Conservation (phyloP, 768 basidiomycete species). For the Naganishia antarctica region DNA sequence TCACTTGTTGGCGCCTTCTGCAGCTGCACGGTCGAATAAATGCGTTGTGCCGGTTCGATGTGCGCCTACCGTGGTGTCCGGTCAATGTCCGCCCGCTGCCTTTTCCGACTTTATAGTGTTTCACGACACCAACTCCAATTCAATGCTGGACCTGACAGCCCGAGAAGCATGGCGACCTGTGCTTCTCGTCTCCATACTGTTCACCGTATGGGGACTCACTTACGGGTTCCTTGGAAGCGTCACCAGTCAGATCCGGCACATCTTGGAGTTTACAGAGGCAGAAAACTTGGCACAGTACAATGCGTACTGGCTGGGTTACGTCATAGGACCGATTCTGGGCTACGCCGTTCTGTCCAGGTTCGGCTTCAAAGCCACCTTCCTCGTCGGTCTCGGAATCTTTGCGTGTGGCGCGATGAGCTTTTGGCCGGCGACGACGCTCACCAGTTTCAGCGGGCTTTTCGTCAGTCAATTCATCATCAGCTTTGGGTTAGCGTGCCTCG, state of each 20-base stretch:
- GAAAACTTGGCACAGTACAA: constrained; percentile 38
- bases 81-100: constrained; percentile 15
- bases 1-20: neutral
- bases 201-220: constrained; percentile 47
- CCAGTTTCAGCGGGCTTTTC: constrained; percentile 41
- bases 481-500: constrained; percentile 39
- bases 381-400: constrained; percentile 42
- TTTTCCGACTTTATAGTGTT: constrained; percentile 37
- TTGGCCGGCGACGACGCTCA: constrained; percentile 38
- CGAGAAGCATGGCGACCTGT: constrained; percentile 6
- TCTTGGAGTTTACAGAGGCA: constrained; percentile 34
- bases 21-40: neutral
- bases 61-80: neutral
- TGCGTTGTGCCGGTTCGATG: constrained; percentile 1
- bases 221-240: constrained; percentile 46
- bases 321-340: constrained; percentile 38
- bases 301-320: constrained; percentile 43
- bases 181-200: constrained; percentile 37
- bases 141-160: neutral
- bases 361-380: constrained; percentile 46
- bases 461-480: constrained; percentile 45
- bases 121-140: neutral
- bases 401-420: constrained; percentile 44
- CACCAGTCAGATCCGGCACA: constrained; percentile 36
- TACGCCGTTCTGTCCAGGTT: constrained; percentile 39